Evolutionary conservation across 192 early-diverging fungal species (phyloP), one percentile per base, ranked within the genome.

Genomic region (Haplosporangium gracile): DNA sequence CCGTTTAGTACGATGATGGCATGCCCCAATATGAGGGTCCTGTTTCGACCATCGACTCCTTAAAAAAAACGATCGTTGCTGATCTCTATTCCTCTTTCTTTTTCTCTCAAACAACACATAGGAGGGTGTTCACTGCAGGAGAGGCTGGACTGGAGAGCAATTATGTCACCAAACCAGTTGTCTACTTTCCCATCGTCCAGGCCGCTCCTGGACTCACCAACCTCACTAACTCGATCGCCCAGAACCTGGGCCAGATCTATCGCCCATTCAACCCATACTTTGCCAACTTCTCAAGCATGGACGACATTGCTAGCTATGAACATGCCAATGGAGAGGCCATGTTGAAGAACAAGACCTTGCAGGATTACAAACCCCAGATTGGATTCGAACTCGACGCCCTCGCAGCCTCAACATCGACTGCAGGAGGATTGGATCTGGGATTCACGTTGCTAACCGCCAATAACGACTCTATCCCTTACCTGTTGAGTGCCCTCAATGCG

Each of bases 351-450:
- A 82, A 11, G 32, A 80, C 74, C 6, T 43, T 80, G 51, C 68
- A 68, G 60, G 87, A 80, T 15, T 83, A 83, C 22, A 63, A 40
- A 42, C 87, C 87, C 9, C 78, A 80, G 38, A 39, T 83, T 18
- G 87, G 87, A 49, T 75, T 83, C 13, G 87, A 88, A 42, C 76
- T 88, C 15, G 74, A 88, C 76, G 80, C 78, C 2, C 45, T 88
- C 11, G 73, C 40, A 24, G 55, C 74, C 6, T 79, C 83, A 10
- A 43, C 55, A 45, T 73, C 68, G 8, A 75, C 49, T 40, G 43
- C 42, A 18, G 73, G 77, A 10, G 76, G 78, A 63, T n/a, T 88
- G 24, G 87, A 88, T 57, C 72, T 88, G 9, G 87, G 87, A 26
- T 88, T 83, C 72, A 83, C 87, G 2, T 57, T 83, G 15, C 55